Evolutionary conservation across 768 basidiomycete genomes (phyloP).

Genomic region (Hypholoma sublateritium): DNA sequence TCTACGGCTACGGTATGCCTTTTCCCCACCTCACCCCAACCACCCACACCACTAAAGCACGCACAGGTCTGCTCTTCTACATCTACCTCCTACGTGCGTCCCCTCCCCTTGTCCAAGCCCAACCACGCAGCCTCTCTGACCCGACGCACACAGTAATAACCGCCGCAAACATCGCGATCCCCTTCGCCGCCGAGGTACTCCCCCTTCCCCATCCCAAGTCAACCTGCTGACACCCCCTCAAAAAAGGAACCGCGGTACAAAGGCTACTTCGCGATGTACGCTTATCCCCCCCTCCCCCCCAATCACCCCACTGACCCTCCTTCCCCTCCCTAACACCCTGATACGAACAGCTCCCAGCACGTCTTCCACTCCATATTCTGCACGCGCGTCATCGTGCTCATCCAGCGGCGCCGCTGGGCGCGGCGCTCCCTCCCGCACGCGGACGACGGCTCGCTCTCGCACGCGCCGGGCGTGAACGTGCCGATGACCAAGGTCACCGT

Average conservation of each 20-base stretch:
- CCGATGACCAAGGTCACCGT: too few relatives aligned
- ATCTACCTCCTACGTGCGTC: background rate
- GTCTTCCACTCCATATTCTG: background rate
- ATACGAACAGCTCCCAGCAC: background rate
- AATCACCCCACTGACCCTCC: background rate
- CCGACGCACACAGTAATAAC: background rate
- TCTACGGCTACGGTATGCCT: conserved; percentile 1
- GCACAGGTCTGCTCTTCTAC: background rate
- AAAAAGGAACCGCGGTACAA: background rate
- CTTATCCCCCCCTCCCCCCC: background rate
- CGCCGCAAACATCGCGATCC: background rate
- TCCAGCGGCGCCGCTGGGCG: background rate
- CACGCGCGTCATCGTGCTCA: background rate
- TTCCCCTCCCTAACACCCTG: background rate
- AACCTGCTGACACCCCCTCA: background rate
- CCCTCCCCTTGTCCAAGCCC: background rate
- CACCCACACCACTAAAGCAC: background rate
- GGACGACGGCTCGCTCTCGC: too few relatives aligned
- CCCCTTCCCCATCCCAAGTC: background rate
- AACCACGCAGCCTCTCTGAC: too few relatives aligned
- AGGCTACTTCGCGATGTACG: background rate
- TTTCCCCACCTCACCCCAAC: background rate
- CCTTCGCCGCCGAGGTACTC: background rate
- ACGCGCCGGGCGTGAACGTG: too few relatives aligned
- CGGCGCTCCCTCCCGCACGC: background rate